phyloP scores from a whole-genome alignment of 495 filamentous ascomycete genomes.

The Penicillium diatomitis region DNA sequence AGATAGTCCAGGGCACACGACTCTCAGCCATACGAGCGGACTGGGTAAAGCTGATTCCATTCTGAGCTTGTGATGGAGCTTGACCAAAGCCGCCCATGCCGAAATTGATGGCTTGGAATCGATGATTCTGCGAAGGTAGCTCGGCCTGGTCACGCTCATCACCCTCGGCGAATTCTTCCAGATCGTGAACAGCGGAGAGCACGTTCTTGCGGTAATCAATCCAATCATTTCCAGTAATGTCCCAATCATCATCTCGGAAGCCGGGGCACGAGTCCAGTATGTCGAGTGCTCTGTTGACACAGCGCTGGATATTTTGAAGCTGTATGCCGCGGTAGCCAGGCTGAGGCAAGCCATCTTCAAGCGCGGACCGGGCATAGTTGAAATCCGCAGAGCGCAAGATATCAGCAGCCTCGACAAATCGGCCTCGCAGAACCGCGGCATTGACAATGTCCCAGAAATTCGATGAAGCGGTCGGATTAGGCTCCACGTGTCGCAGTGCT shows the following conservation, averaged over 20 bases:
- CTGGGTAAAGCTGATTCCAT: slow-evolving; percentile 40
- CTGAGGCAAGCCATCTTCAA: slow-evolving; percentile 48
- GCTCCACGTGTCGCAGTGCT: slow-evolving; percentile 49
- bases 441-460: slow-evolving; percentile 76
- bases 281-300: slow-evolving; percentile 52
- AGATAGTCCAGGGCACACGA: slow-evolving; percentile 77
- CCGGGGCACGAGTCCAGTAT: slow-evolving; percentile 65
- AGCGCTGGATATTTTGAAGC: slow-evolving; percentile 61
- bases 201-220: slow-evolving; percentile 63
- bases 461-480: slow-evolving; percentile 61
- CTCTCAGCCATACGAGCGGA: slow-evolving; percentile 69
- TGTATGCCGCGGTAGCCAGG: slow-evolving; percentile 60
- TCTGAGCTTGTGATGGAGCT: slow-evolving; percentile 14
- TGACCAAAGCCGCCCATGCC: slow-evolving; percentile 29
- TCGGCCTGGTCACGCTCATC: slow-evolving; percentile 35
- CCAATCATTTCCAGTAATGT: slow-evolving; percentile 69
- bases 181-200: slow-evolving; percentile 51
- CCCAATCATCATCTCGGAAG: slow-evolving; percentile 55
- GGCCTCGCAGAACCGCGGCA: slow-evolving; percentile 58
- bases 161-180: slow-evolving; percentile 68
- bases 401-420: slow-evolving; percentile 49
- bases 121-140: slow-evolving; percentile 22
- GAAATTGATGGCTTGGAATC: slow-evolving; percentile 46
- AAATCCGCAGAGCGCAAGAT: slow-evolving; percentile 66
- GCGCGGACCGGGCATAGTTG: slow-evolving; percentile 52